Evolutionary conservation across 176 grass and related monocot genomes (phyloP).

Genomic region (Carex myosuroides): DNA sequence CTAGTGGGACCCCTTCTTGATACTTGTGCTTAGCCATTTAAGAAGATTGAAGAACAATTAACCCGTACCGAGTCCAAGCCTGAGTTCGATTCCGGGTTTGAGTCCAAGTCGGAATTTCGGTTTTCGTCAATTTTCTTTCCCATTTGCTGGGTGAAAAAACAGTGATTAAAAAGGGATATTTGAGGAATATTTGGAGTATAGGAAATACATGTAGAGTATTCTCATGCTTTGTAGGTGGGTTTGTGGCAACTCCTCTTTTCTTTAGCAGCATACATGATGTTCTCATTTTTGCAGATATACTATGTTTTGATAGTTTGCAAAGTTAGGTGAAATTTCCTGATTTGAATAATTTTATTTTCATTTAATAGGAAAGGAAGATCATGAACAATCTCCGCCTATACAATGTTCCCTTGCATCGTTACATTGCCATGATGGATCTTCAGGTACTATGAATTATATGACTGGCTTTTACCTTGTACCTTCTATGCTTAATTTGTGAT

Average conservation of each 20-base stretch:
- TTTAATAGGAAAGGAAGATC: slow-evolving; percentile 66
- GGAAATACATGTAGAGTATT: neutral
- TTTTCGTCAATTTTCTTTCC: too few species aligned
- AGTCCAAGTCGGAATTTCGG: too few species aligned
- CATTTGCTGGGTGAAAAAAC: neutral
- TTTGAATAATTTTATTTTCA: slow-evolving; percentile 17
- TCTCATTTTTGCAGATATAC: neutral
- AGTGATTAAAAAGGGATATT: neutral
- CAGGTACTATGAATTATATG: slow-evolving; percentile 44
- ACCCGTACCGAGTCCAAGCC: too few species aligned
- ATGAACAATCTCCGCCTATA: slow-evolving; percentile 87
- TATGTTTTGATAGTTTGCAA: neutral
- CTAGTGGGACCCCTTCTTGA: too few species aligned
- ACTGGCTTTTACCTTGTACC: neutral
- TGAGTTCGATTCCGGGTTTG: too few species aligned
- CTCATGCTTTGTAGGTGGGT: neutral
- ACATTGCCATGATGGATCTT: slow-evolving; percentile 99
- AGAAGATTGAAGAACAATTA: too few species aligned
- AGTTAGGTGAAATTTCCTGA: neutral
- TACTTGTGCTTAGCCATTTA: too few species aligned
- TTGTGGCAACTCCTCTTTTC: neutral
- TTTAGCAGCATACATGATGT: neutral
- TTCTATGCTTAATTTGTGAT: neutral
- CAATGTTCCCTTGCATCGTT: slow-evolving; percentile 72
- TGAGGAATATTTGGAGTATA: neutral